A percentile compares a stretch with the other conserved stretches of the same genome.
phyloP scores from a whole-genome alignment of 768 basidiomycete genomes.

The Xanthoconium stramineum region DNA sequence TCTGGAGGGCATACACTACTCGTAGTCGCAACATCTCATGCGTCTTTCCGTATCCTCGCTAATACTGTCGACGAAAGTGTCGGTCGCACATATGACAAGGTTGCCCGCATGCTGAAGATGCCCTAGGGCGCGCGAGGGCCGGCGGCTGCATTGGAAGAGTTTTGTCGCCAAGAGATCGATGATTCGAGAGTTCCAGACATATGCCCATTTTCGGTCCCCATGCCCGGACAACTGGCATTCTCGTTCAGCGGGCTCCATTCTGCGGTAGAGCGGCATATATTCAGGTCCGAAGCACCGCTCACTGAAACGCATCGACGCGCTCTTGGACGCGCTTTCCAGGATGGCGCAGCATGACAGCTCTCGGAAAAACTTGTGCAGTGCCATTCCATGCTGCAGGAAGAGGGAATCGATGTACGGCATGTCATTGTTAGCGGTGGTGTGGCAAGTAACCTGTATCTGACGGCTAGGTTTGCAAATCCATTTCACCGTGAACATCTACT shows the following conservation, averaged over 20 bases:
- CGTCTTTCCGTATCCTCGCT: slow-evolving; percentile 65
- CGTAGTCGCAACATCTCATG: slow-evolving; percentile 61
- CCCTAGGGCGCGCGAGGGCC: slow-evolving; percentile 62
- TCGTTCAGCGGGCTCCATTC: slow-evolving; percentile 82
- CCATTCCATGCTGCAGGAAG: slow-evolving; percentile 40
- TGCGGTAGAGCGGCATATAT: slow-evolving; percentile 58
- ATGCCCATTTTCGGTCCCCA: slow-evolving; percentile 44
- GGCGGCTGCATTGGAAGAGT: slow-evolving; percentile 79
- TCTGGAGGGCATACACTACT: slow-evolving; percentile 96
- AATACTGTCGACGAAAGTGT: slow-evolving; percentile 74
- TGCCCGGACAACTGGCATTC: slow-evolving; percentile 58
- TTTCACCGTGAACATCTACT: background rate
- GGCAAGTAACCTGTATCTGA: slow-evolving; percentile 76
- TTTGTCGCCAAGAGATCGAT: slow-evolving; percentile 40
- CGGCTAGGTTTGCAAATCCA: slow-evolving; percentile 48
- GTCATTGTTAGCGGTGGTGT: slow-evolving; percentile 92
- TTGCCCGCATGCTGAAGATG: slow-evolving; percentile 65
- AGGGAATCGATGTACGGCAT: slow-evolving; percentile 46
- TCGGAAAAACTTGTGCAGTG: slow-evolving; percentile 60
- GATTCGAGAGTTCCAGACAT: slow-evolving; percentile 28
- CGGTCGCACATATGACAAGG: slow-evolving; percentile 83
- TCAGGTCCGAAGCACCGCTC: slow-evolving; percentile 32
- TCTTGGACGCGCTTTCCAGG: slow-evolving; percentile 72
- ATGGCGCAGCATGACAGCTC: slow-evolving; percentile 66
- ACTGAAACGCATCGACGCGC: slow-evolving; percentile 32